Base-by-base conservation (phyloP, 2,329 filamentous ascomycete species). In the Colletotrichum sidae region DNA sequence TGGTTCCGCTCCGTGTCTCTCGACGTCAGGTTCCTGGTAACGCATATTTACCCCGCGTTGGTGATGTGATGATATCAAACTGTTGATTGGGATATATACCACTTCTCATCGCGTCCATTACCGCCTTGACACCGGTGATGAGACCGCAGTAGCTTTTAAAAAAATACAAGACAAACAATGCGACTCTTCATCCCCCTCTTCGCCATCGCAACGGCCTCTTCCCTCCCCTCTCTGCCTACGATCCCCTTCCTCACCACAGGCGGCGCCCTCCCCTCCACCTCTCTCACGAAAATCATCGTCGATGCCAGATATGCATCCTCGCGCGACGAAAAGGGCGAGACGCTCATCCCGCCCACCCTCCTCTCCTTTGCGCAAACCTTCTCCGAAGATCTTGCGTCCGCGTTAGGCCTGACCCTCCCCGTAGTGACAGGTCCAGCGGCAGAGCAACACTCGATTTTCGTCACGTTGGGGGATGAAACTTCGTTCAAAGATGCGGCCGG, bases 301-400 rank as follows among this genome's bases (percentile, higher is more conserved):
- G 80, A 87, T 65, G 60, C 69, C 3, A 70, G 71, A 4, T 83
- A 78, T 70, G 75, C 79, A 2, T 68, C 80, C 6, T 64, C 72
- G 1, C 77, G 78, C 6, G 80, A 88, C 68, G 72, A 76, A 1
- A 59, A 73, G 8, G 85, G 85, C 25, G 75, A 81, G 66, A 86
- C 83, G 0, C 71, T 85, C 13, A 86, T 86, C 17, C 84, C 84
- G 2, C 84, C 84, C 1, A 84, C 79, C 0, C 72, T 86, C 2
- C 69, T 69, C 8, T 76, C 81, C 3, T 87, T 87, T 60, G 83
- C 82, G 0, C 66, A 70, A 2, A 82, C 79, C 0, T 87, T 87
- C 55, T 76, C 75, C 2, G 67, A 71, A 0, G 78, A 81, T 53
- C 58, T 81, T 10, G 49, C 65, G 10, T 68, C 67, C 11, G 69